Evolutionary conservation across 2,329 filamentous ascomycete genomes (phyloP).

Genomic region (Pochonia chlamydosporia): DNA sequence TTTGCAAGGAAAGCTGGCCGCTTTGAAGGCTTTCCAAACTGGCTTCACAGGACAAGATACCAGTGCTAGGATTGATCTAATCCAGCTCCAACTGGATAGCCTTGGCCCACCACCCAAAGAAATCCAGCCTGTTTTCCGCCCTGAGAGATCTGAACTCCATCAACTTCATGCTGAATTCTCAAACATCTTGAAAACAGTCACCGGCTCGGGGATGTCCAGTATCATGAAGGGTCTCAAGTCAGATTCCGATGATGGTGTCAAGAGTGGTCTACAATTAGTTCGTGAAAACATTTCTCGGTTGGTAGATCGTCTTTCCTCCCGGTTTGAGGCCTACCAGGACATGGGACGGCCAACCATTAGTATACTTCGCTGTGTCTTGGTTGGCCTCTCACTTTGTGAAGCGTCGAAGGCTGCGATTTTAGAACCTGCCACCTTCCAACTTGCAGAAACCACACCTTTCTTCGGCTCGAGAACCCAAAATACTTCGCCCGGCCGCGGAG

Average conservation of each 20-base stretch:
- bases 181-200: slow-evolving; percentile 63
- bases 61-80: slow-evolving; percentile 59
- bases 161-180: slow-evolving; percentile 78
- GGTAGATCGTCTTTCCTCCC: slow-evolving; percentile 59
- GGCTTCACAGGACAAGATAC: slow-evolving; percentile 62
- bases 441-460: slow-evolving; percentile 49
- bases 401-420: slow-evolving; percentile 35
- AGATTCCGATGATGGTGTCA: slow-evolving; percentile 13
- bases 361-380: slow-evolving; percentile 70
- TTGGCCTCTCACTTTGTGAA: slow-evolving; percentile 63
- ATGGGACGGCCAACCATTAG: slow-evolving; percentile 72
- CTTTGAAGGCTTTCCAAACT: slow-evolving; percentile 60
- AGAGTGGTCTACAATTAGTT: slow-evolving; percentile 41
- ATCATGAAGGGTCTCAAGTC: slow-evolving; percentile 13
- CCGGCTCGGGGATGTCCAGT: slow-evolving; percentile 29
- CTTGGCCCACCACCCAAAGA: slow-evolving; percentile 63
- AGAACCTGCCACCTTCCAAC: slow-evolving; percentile 25
- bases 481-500: slow-evolving; percentile 13
- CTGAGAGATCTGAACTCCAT: slow-evolving; percentile 59
- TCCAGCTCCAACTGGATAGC: slow-evolving; percentile 55
- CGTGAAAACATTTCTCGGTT: slow-evolving; percentile 60
- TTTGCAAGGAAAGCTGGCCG: slow-evolving; percentile 51
- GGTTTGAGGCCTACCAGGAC: slow-evolving; percentile 79
- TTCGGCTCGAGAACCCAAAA: slow-evolving; percentile 40
- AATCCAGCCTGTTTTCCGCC: slow-evolving; percentile 64